phyloP scores from a whole-genome alignment of 164 flowering plant genomes.

The Protea cynaroides region DNA sequence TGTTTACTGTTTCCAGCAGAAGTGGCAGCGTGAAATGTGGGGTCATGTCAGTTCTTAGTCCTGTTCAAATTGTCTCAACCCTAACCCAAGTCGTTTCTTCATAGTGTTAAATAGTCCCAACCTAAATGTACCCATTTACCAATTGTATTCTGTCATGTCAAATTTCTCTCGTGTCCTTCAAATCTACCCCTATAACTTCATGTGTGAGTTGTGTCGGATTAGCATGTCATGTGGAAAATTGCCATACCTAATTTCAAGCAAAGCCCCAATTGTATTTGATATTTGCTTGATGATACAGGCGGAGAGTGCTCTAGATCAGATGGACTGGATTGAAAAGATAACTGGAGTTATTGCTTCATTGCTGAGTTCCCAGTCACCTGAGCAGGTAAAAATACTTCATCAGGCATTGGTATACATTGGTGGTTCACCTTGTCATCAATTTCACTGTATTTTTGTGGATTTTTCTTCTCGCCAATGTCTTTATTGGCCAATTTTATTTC shows the following conservation, averaged over 20 bases:
- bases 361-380: slow-evolving; percentile 72
- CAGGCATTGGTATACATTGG: background rate
- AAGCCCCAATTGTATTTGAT: slow-evolving; percentile 9
- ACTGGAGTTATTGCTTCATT: slow-evolving; percentile 98
- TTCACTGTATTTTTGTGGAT: slow-evolving; percentile 1
- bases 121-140: too few relatives aligned
- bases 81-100: too few relatives aligned
- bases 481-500: slow-evolving; percentile 8
- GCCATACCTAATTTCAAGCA: too few relatives aligned
- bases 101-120: too few relatives aligned
- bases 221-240: too few relatives aligned
- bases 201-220: too few relatives aligned
- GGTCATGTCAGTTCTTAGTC: too few relatives aligned
- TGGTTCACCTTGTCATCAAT: background rate
- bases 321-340: slow-evolving; percentile 99
- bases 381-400: slow-evolving; percentile 17
- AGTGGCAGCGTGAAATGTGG: too few relatives aligned
- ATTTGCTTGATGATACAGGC: slow-evolving; percentile 57
- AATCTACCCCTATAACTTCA: too few relatives aligned
- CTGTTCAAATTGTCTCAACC: too few relatives aligned
- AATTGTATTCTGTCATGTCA: too few relatives aligned
- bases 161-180: too few relatives aligned
- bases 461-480: background rate
- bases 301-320: slow-evolving; percentile 95
- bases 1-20: background rate